phyloP scores from a whole-genome alignment of 345 rosid species.

The Microthlaspi erraticum region DNA sequence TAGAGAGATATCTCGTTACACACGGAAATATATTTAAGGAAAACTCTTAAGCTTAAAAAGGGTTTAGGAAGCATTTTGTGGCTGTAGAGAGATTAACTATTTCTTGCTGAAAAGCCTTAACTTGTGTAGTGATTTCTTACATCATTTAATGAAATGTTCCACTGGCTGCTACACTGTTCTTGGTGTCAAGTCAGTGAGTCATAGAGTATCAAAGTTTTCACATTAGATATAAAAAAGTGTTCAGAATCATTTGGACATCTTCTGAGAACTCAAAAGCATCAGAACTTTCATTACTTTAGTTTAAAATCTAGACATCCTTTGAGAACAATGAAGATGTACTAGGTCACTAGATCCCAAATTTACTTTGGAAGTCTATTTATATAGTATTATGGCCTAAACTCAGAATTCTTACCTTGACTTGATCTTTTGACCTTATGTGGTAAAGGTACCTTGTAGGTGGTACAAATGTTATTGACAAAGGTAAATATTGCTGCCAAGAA shows the following conservation, averaged over 20 bases:
- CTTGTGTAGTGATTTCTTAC: constrained; percentile 13
- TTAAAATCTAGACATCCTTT: not conserved
- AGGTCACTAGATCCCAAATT: not conserved
- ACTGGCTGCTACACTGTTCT: constrained; percentile 22
- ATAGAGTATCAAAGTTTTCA: not conserved
- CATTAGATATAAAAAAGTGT: not conserved
- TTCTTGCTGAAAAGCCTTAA: not conserved
- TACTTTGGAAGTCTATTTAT: not conserved
- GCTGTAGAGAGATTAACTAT: constrained; percentile 7
- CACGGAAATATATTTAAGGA: constrained; percentile 1
- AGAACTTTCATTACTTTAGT: not conserved
- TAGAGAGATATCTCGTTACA: not conserved
- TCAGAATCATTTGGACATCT: constrained; percentile 17
- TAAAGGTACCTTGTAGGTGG: constrained; percentile 24
- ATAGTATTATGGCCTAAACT: constrained; percentile 19
- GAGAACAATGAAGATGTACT: constrained; percentile 21
- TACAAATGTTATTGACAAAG: constrained; percentile 20
- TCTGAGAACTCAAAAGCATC: constrained; percentile 23
- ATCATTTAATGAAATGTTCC: constrained; percentile 33
- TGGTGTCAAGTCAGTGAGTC: constrained; percentile 31
- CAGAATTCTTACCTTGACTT: not conserved
- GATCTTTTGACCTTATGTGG: constrained; percentile 19
- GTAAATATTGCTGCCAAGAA: constrained; percentile 35
- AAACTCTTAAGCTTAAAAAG: too few relatives aligned
- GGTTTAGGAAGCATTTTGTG: not conserved